Evolutionary conservation across 306 rosid genomes (phyloP), one percentile per base, ranked within the genome.

Genomic region (Lagenaria siceraria): DNA sequence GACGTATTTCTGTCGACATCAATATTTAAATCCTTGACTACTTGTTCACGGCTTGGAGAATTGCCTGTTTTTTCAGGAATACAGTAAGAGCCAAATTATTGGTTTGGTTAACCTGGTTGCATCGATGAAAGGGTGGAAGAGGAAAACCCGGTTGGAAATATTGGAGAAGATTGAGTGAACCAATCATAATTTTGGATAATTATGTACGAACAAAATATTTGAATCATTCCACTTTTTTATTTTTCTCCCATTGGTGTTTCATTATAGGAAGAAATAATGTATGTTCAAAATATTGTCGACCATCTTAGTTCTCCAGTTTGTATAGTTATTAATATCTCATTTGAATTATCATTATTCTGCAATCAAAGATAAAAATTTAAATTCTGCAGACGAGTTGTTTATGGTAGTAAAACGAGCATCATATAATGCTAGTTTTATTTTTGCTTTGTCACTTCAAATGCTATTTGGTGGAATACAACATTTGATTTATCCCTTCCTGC

Each of bases 41-140:
- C 0, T 51, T 21, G 51, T 36, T 24, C 13, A 3, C 42, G 35
- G 29, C 8, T 42, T 6, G 8, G 38, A 60, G n/a, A 19, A 8
- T 65, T 18, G 0, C 15, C 69, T 7, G 7, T 62, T 62, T 62
- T 54, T 90, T 83, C 96, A 96, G 99, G 98, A 96, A 81, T 92
- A 92, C 82, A 89, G 79, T 40, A 92, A 90, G 86, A 88, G 65
- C 86, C 99, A 96, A 84, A 66, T 92, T 64, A 87, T 92, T 60
- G 98, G 99, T 78, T 77, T 96, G 86, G 48, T 96, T 83, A 92
- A 96, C 86, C 91, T 96, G n/a, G 99, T 96, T 77, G 95, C 98
- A 61, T 13, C 96, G 5, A 90, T 96, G 99, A 96, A 90, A 89
- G 91, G 97, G 73, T 96, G 99, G 99, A 92, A 92, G 89, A 89